Base-by-base conservation (phyloP, 208 protist genomes). In the Angomonas desouzai region DNA sequence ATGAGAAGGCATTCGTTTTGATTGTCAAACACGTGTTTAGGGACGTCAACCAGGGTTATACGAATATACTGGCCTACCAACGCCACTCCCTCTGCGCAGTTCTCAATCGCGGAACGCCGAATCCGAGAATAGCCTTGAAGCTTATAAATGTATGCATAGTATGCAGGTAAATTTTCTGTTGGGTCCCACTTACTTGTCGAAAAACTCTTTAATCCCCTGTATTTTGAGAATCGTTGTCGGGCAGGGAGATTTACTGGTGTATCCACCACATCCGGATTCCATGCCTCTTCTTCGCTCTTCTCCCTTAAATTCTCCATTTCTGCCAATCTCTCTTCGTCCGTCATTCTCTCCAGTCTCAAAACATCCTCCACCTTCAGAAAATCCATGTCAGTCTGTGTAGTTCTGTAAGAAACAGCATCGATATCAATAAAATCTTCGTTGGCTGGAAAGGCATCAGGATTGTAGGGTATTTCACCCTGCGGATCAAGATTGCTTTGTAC, bases 131-230 rank as follows among this genome's bases (percentile, higher is more conserved):
- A 83, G 0, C 83, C 85, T 55, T 92, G 89, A 13, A 95, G 74
- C 55, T 92, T 92, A 73, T 92, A 95, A n/a, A 95, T 84, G 69
- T 92, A 92, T 9, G 85, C 83, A 61, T 95, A 95, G 38, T 91
- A 86, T 30, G 77, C 45, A 2, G 89, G 89, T 56, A 95, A 53
- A 62, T 95, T 95, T 60, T 95, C 89, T 45, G 78, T 59, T 2
- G 72, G 73, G 64, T 95, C 85, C 86, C 89, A 95, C 55, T 89
- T 91, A 25, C 89, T 81, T 13, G 78, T 89, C 60, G 80, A 70
- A 66, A 95, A 95, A 53, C 89, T 95, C 62, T 91, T 95, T 55
- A 95, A 72, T 2, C 85, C 89, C 22, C 89, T 76, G 49, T 95
- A 95, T 72, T 92, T 92, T 13, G 81, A 77, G 78, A 95, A 95